A percentile compares a stretch with the other conserved stretches of the same genome.
Evolutionary conservation across 305 asterid genomes (phyloP).

Genomic region (Solanum hybrid): DNA sequence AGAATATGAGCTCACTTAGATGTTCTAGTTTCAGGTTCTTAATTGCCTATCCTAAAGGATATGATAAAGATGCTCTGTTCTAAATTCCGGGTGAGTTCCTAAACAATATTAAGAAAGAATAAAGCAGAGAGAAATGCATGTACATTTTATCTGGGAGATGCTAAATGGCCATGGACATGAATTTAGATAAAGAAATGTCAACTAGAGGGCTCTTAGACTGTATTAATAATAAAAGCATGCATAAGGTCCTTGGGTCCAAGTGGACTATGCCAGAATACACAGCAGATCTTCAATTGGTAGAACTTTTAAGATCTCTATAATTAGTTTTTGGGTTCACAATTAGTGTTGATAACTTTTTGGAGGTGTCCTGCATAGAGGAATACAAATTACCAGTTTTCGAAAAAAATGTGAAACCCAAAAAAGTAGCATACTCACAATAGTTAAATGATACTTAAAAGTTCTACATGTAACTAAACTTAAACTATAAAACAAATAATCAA

Average conservation of each 20-base stretch:
- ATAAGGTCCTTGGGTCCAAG: background rate
- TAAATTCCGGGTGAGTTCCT: background rate
- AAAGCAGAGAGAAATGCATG: background rate
- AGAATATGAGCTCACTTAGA: background rate
- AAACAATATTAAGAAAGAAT: background rate
- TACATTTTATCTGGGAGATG: background rate
- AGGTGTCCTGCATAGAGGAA: background rate
- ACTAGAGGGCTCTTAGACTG: background rate
- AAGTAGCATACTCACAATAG: background rate
- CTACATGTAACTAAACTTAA: background rate
- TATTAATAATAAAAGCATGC: background rate
- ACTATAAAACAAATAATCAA: background rate
- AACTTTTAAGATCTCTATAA: background rate
- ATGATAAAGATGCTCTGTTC: background rate
- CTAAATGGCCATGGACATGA: background rate
- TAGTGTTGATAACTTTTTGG: background rate
- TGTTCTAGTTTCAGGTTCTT: background rate
- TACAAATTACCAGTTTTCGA: background rate
- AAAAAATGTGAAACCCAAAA: background rate
- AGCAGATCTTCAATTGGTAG: background rate
- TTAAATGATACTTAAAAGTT: background rate
- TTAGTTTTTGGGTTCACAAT: background rate
- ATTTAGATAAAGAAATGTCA: background rate
- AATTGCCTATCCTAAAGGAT: background rate
- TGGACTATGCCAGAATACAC: background rate